These are phyloP conservation scores for Combretum micranthum DNA, from an alignment of 345 rosid species.

Conservation along the genomic window DNA sequence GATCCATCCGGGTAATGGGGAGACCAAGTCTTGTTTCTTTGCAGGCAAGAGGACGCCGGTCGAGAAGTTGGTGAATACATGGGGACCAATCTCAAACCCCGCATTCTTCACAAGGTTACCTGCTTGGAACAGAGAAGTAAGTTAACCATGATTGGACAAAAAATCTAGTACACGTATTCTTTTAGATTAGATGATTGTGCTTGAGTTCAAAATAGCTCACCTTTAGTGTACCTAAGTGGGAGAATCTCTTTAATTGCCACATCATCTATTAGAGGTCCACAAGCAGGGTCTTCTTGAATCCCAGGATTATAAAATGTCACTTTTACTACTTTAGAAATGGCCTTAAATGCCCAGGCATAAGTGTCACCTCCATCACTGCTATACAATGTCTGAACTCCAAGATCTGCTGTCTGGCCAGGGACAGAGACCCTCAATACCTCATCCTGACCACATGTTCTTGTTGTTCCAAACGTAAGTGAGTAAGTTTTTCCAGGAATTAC, in stretches of 20 bases:
- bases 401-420: conserved; percentile 41
- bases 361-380: conserved; percentile 85
- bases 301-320: conserved; percentile 76
- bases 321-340: conserved; percentile 35
- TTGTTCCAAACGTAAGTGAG: conserved; percentile 69
- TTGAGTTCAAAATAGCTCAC: conserved; percentile 13
- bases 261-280: conserved; percentile 81
- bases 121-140: conserved; percentile 2
- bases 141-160: not conserved
- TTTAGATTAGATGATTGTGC: not conserved
- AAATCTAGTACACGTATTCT: too few species aligned
- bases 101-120: conserved; percentile 72
- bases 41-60: conserved; percentile 76
- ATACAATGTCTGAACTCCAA: conserved; percentile 58
- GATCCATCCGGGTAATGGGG: conserved; percentile 89
- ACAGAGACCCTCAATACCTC: conserved; percentile 52
- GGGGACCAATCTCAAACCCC: conserved; percentile 76
- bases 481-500: conserved; percentile 41
- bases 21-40: conserved; percentile 35
- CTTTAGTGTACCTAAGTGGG: conserved; percentile 33
- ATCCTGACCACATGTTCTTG: conserved; percentile 76
- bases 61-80: conserved; percentile 68
- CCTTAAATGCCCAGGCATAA: conserved; percentile 65
- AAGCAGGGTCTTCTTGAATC: conserved; percentile 70
- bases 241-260: conserved; percentile 71